A percentile compares a stretch with the other conserved stretches of the same genome.
Evolutionary conservation across 2,329 filamentous ascomycete species (phyloP).

Genomic region (Colletotrichum orchidophilum): DNA sequence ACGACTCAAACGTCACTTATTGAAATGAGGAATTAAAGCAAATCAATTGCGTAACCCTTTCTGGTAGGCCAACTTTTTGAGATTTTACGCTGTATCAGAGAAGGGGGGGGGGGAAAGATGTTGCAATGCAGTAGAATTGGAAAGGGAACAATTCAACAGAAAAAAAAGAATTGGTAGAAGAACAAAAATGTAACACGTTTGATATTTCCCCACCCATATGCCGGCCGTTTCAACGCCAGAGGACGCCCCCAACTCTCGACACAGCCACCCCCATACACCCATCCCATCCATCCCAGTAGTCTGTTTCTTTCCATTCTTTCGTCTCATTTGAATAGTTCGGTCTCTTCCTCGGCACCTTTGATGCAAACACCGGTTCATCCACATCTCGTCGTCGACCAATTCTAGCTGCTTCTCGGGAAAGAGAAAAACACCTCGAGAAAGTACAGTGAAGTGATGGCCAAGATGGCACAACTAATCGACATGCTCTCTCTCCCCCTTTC

Average conservation of each 20-base stretch:
- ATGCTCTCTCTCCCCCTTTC: too few species aligned
- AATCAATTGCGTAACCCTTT: too few species aligned
- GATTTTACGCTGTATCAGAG: conserved; percentile 2
- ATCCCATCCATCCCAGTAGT: neutral
- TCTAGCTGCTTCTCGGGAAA: too few species aligned
- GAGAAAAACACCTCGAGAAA: too few species aligned
- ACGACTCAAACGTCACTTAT: too few species aligned
- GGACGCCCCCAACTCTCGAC: conserved; percentile 19
- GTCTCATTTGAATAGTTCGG: neutral
- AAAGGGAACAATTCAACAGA: neutral
- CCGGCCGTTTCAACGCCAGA: conserved; percentile 29
- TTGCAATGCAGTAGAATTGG: conserved; percentile 20
- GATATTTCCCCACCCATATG: conserved; percentile 27
- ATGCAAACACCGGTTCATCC: neutral
- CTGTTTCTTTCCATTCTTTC: conserved; percentile 12
- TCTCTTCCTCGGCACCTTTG: neutral
- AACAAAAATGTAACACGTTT: neutral
- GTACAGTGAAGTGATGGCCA: too few species aligned
- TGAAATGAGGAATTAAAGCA: too few species aligned
- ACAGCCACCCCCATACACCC: neutral
- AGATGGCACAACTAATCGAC: too few species aligned
- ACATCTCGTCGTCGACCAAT: too few species aligned
- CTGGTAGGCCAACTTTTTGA: conserved; percentile 9
- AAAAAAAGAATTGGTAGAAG: too few species aligned
- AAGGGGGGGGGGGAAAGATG: neutral